A percentile compares a stretch with the other conserved stretches of the same genome.
These are phyloP conservation scores for Neurospora crassa DNA, from an alignment of 2,329 filamentous ascomycete genomes.

Conservation along the genomic window DNA sequence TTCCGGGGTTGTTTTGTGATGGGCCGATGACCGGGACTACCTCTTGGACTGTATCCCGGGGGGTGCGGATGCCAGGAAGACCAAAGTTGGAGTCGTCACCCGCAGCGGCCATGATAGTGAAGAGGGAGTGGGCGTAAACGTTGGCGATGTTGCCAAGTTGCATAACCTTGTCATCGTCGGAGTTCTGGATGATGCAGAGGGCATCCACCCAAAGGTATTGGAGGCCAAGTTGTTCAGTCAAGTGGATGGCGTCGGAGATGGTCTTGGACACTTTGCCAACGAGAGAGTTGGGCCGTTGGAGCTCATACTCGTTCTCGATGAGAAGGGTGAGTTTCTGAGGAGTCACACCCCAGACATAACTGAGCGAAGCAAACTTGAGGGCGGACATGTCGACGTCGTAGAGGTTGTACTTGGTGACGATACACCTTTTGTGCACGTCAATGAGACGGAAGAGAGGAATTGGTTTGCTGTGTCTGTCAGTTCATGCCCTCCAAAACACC, in stretches of 20 bases:
- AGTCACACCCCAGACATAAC: neutral
- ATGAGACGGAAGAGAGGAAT: neutral
- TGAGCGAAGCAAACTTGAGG: neutral
- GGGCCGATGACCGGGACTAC: neutral
- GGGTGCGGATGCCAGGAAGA: neutral
- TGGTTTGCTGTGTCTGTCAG: neutral
- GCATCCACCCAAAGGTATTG: slow-evolving; percentile 6
- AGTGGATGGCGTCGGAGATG: neutral
- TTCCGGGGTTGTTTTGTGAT: neutral
- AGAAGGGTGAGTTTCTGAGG: neutral
- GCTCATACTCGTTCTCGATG: neutral
- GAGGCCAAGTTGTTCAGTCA: neutral
- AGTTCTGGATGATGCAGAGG: slow-evolving; percentile 5
- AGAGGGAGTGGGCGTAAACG: neutral
- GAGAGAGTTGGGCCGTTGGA: neutral
- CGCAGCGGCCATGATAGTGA: neutral
- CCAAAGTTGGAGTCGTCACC: neutral
- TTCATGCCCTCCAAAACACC: neutral
- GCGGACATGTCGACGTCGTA: neutral
- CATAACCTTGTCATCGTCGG: neutral
- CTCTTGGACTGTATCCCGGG: neutral
- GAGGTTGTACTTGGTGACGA: neutral
- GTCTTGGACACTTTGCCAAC: neutral
- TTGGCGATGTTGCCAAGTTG: slow-evolving; percentile 5
- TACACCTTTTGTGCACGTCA: neutral